A percentile compares a stretch with the other conserved stretches of the same genome.
These are phyloP conservation scores for Candida taoyuanica DNA, from an alignment of 805 yeast species.

Conservation along the genomic window DNA sequence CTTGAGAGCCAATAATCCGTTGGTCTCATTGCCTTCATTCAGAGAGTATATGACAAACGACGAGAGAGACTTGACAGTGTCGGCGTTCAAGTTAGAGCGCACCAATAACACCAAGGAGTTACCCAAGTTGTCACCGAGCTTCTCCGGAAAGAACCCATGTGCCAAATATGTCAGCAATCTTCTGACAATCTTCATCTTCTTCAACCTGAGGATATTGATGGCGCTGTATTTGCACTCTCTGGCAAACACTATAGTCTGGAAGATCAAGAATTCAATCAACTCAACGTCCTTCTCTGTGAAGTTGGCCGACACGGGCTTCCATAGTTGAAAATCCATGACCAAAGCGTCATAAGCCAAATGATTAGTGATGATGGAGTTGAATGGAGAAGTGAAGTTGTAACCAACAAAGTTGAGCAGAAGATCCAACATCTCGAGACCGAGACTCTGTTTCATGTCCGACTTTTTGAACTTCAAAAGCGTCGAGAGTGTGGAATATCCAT, in stretches of 20 bases:
- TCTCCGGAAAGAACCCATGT: constrained; percentile 31
- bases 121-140: constrained; percentile 33
- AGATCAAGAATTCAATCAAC: constrained; percentile 47
- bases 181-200: constrained; percentile 45
- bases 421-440: constrained; percentile 43
- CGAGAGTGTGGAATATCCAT: constrained; percentile 57
- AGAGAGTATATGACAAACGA: constrained; percentile 48
- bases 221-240: constrained; percentile 46
- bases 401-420: constrained; percentile 51
- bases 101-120: constrained; percentile 38
- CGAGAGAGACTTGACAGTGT: constrained; percentile 47
- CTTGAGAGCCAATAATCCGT: constrained; percentile 29
- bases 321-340: constrained; percentile 59
- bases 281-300: constrained; percentile 30
- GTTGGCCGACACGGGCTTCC: constrained; percentile 34
- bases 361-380: constrained; percentile 54
- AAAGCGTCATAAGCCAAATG: constrained; percentile 52
- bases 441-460: constrained; percentile 22
- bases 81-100: constrained; percentile 47
- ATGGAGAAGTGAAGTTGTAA: constrained; percentile 44
- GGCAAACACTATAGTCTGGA: constrained; percentile 54
- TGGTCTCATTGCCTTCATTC: constrained; percentile 28
- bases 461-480: constrained; percentile 46
- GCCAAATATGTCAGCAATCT: constrained; percentile 27
- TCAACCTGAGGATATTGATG: constrained; percentile 49